Base-by-base conservation (phyloP, 2,329 filamentous ascomycete genomes). In the Alternaria rosae region DNA sequence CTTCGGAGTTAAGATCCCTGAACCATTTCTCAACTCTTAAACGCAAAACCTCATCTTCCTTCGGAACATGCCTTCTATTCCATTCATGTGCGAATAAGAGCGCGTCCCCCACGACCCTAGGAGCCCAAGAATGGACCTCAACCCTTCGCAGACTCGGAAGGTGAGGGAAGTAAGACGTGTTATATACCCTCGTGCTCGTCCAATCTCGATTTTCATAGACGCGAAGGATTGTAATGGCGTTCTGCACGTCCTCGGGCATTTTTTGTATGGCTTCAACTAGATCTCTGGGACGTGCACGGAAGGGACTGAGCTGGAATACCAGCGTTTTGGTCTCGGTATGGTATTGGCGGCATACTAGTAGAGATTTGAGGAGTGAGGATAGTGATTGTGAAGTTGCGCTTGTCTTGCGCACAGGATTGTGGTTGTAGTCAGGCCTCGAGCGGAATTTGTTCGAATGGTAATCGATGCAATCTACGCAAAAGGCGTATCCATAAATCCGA, bases 211-310 rank as follows among this genome's bases (percentile, higher is more conserved):
- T 21, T 6, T 42, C 17, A 1, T 13, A 20, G 17, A 42, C 7
- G 17, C 42, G 20, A 21, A 50, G 3, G 15, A 15, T 17, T 10
- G 28, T 0, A 3, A 32, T 12, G 13, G 12, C 47, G 17, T 50
- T 2, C 17, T 3, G 47, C 47, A 35, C 47, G 15, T 32, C 9
- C 6, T 11, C 5, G 12, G 47, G 17, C 17, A 50, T 32, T 1
- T 8, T 12, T 10, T 5, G 0, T 0, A 50, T 1, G 1, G 32
- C 17, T 0, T 2, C 1, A 0, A 13, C 1, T 10, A 50, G 11
- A 13, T 50, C 0, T 12, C 2, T 0, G 0, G 25, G 12, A 13
- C 7, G 10, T 26, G 0, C 45, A 12, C 15, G 1, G 6, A 50
- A 1, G 2, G 4, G 3, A 13, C 6, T 32, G 0, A 15, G 28